Conservation (phyloP, 1,284 basidiomycete species). For the Melampsora americana region DNA sequence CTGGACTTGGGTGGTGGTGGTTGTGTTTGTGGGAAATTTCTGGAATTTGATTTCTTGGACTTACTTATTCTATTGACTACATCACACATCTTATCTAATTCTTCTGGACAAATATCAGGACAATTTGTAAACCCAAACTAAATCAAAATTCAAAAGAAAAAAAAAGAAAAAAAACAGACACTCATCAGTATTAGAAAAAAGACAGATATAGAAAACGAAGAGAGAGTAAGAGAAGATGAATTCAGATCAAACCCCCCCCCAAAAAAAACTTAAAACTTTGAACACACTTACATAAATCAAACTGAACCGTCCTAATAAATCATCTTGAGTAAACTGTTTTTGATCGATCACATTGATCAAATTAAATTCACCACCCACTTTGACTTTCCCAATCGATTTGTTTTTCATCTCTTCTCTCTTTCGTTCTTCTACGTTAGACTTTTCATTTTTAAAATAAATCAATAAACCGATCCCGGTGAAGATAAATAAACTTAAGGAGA, state of each 20-base stretch:
- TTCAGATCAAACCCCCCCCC: background rate
- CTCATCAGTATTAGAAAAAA: background rate
- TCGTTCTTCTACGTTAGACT: slow-evolving; percentile 70
- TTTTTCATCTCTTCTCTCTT: slow-evolving; percentile 60
- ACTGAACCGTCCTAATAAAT: slow-evolving; percentile 75
- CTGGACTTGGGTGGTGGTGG: too few species aligned
- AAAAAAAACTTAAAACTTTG: background rate
- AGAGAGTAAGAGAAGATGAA: background rate
- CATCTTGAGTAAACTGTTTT: slow-evolving; percentile 71
- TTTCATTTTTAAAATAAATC: slow-evolving; percentile 85
- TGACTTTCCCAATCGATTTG: slow-evolving; percentile 62
- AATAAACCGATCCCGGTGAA: slow-evolving; percentile 76
- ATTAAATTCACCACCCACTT: slow-evolving; percentile 84
- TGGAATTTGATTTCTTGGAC: too few species aligned
- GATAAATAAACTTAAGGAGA: slow-evolving; percentile 76
- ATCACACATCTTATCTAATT: slow-evolving; percentile 88
- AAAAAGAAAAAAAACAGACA: slow-evolving; percentile 6
- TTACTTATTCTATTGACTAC: slow-evolving; percentile 73
- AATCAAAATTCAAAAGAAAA: background rate
- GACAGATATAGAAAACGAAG: background rate
- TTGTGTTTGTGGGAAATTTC: background rate
- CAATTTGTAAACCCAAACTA: slow-evolving; percentile 92
- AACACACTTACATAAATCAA: slow-evolving; percentile 67
- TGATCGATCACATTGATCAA: slow-evolving; percentile 65
- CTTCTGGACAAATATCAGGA: slow-evolving; percentile 97